Evolutionary conservation across 768 basidiomycete genomes (phyloP).

Genomic region (Russula earlei): DNA sequence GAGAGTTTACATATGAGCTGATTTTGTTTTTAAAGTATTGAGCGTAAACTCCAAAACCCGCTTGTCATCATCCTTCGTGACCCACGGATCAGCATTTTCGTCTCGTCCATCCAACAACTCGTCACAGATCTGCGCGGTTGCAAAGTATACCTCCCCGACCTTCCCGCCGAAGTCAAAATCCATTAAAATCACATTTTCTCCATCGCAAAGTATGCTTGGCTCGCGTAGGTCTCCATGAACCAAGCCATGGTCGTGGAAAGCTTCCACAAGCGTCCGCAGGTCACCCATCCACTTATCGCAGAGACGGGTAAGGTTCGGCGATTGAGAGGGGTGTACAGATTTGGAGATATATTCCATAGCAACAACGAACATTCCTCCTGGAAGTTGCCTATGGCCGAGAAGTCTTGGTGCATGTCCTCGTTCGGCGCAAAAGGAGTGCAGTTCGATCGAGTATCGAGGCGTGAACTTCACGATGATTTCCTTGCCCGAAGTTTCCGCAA

Average conservation of each 20-base stretch:
- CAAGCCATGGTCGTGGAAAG: neutral
- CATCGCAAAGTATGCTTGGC: no score
- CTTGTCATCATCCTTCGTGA: neutral
- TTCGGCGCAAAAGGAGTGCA: neutral
- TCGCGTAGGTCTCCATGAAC: neutral
- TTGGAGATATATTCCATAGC: neutral
- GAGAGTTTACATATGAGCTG: no score
- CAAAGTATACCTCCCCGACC: neutral
- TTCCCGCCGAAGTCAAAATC: slow-evolving; percentile 1
- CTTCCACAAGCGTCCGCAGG: neutral
- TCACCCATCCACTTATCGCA: neutral
- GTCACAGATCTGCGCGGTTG: neutral
- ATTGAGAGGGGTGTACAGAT: neutral
- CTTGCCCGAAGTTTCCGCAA: neutral
- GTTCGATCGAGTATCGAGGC: neutral
- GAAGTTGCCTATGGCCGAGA: neutral
- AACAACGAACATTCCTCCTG: neutral
- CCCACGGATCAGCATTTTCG: neutral
- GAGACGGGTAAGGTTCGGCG: neutral
- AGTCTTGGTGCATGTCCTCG: neutral
- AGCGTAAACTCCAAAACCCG: neutral
- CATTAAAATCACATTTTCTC: neutral
- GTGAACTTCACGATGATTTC: neutral
- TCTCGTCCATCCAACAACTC: neutral
- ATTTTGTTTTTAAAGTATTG: no score